Conservation (phyloP, 1,284 basidiomycete species). For the Cerioporus squamosus region DNA sequence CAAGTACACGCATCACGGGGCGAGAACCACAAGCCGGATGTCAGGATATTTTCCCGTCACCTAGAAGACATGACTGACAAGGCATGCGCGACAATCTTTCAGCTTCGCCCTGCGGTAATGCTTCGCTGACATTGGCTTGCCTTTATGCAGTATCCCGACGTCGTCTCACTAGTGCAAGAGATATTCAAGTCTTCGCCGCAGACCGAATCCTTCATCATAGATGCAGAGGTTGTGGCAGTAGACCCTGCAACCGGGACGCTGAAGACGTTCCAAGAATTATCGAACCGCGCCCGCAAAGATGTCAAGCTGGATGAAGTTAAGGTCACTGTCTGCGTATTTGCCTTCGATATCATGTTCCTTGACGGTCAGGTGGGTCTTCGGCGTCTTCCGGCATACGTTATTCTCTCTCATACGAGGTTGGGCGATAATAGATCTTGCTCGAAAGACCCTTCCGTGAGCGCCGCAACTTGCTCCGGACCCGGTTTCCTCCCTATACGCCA, state of each 20-base stretch:
- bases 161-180: conserved; percentile 60
- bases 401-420: conserved; percentile 10
- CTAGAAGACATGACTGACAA: conserved; percentile 93
- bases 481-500: conserved; percentile 59
- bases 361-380: conserved; percentile 69
- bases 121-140: conserved; percentile 22
- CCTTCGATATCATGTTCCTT: conserved; percentile 90
- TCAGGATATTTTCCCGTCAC: conserved; percentile 87
- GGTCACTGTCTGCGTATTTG: conserved; percentile 85
- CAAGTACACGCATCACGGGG: conserved; percentile 77
- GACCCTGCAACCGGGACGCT: conserved; percentile 70
- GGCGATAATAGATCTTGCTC: conserved; percentile 62
- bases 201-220: conserved; percentile 79
- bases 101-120: conserved; percentile 10
- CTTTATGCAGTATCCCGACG: conserved; percentile 81
- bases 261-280: conserved; percentile 86
- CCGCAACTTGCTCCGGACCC: conserved; percentile 62
- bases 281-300: conserved; percentile 85
- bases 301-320: conserved; percentile 82
- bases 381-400: conserved; percentile 1
- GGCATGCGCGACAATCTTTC: conserved; percentile 40
- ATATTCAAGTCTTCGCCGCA: conserved; percentile 49
- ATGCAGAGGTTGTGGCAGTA: conserved; percentile 88
- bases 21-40: conserved; percentile 46
- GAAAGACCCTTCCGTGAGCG: conserved; percentile 76